Conservation (phyloP, 306 rosid species). For the Acacia melanoxylon region DNA sequence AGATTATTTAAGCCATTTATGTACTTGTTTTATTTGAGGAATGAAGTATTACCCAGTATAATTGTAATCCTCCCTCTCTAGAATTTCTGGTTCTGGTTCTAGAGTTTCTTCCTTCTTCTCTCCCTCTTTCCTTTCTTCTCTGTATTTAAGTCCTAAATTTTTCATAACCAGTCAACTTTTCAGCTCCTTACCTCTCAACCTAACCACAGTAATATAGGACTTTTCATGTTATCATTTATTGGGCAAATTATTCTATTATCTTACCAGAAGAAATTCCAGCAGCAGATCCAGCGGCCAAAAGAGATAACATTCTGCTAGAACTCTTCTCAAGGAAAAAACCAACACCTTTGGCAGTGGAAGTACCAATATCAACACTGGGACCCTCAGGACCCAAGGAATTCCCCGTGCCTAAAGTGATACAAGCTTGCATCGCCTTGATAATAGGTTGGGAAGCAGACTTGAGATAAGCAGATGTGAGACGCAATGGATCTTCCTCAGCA, state of each 20-base stretch:
- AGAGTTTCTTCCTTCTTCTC: background rate
- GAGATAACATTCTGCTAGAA: constrained; percentile 55
- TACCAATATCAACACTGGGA: constrained; percentile 87
- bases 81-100: background rate
- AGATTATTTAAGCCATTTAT: background rate
- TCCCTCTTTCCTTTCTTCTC: background rate
- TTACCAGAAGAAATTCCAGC: constrained; percentile 89
- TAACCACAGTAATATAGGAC: background rate
- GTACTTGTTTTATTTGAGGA: background rate
- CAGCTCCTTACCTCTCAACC: background rate
- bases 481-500: constrained; percentile 29
- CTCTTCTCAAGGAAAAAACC: constrained; percentile 47
- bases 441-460: constrained; percentile 62
- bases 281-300: constrained; percentile 91
- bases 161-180: background rate
- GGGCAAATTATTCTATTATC: background rate
- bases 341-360: constrained; percentile 78
- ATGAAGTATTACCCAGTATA: background rate
- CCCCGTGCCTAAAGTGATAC: constrained; percentile 84
- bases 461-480: constrained; percentile 36
- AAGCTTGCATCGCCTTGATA: constrained; percentile 72
- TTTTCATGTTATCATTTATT: background rate
- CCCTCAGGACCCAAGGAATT: constrained; percentile 94
- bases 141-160: background rate
- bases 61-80: background rate